These are phyloP conservation scores for Pseudonitzschia multiseries DNA, from an alignment of 108 stramenopile species.

Conservation along the genomic window DNA sequence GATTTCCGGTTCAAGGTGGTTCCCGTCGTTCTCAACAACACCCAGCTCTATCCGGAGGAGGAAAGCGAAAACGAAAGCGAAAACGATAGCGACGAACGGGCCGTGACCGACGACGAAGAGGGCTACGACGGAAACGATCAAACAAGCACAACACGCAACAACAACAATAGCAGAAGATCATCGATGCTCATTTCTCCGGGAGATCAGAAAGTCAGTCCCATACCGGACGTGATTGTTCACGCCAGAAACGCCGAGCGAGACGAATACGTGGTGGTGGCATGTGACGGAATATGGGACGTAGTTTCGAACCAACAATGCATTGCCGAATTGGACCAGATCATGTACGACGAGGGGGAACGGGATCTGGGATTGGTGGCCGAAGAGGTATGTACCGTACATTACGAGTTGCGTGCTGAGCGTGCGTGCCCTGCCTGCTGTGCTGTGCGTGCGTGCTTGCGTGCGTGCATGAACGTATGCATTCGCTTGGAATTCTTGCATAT, in stretches of 20 bases:
- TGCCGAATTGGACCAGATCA: slow-evolving; percentile 68
- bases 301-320: slow-evolving; percentile 77
- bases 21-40: slow-evolving; percentile 27
- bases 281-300: slow-evolving; percentile 98
- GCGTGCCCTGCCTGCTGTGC: too few relatives aligned
- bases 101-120: neutral
- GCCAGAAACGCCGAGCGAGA: slow-evolving; percentile 64
- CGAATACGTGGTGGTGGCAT: slow-evolving; percentile 85
- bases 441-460: too few relatives aligned
- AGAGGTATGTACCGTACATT: slow-evolving; percentile 72
- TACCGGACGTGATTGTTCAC: slow-evolving; percentile 79
- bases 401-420: slow-evolving; percentile 22
- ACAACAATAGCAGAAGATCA: neutral
- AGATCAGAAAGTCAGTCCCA: slow-evolving; percentile 79
- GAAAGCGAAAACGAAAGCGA: neutral
- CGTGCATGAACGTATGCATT: too few relatives aligned
- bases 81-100: neutral
- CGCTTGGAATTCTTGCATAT: too few relatives aligned
- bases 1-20: slow-evolving; percentile 83
- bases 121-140: neutral
- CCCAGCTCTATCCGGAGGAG: neutral
- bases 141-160: too few relatives aligned
- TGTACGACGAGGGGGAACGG: slow-evolving; percentile 75
- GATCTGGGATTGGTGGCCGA: slow-evolving; percentile 82
- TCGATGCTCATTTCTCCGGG: slow-evolving; percentile 37